Conservation (phyloP, 257 asterid genomes). For the Ligustrum vulgare region DNA sequence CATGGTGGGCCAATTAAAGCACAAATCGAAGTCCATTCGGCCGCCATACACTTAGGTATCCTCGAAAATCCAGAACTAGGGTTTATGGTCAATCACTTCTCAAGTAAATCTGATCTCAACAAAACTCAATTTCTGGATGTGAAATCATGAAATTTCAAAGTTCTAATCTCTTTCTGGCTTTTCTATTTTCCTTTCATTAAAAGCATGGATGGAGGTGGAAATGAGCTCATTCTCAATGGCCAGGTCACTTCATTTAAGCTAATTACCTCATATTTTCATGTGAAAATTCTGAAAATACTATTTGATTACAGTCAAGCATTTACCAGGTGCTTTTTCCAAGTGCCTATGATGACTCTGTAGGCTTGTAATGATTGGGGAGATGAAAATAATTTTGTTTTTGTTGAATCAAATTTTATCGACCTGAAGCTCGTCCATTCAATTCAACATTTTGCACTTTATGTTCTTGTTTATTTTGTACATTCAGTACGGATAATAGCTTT, state of each 20-base stretch:
- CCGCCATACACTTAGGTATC: no score
- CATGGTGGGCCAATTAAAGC: no score
- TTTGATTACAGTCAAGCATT: neutral
- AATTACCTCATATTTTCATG: neutral
- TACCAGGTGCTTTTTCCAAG: neutral
- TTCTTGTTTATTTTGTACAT: neutral
- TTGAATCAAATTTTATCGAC: slow-evolving; percentile 47
- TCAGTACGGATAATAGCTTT: no score
- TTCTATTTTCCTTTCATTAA: neutral
- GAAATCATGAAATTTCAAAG: neutral
- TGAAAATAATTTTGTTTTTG: slow-evolving; percentile 22
- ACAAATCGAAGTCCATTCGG: no score
- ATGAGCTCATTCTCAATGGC: slow-evolving; percentile 46
- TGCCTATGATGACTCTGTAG: slow-evolving; percentile 9
- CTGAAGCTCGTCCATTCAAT: slow-evolving; percentile 39
- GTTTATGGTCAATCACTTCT: neutral
- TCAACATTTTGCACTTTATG: neutral
- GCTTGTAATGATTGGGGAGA: slow-evolving; percentile 16
- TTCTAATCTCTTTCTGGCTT: neutral
- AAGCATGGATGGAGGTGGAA: slow-evolving; percentile 80
- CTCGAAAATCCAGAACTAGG: neutral
- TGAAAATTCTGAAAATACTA: neutral
- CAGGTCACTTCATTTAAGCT: slow-evolving; percentile 38
- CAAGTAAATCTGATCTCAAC: neutral
- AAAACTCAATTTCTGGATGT: neutral